A percentile compares a stretch with the other conserved stretches of the same genome.
These are phyloP conservation scores for Trichoderma atrobrunneum DNA, from an alignment of 2,329 filamentous ascomycete species.

Conservation along the genomic window DNA sequence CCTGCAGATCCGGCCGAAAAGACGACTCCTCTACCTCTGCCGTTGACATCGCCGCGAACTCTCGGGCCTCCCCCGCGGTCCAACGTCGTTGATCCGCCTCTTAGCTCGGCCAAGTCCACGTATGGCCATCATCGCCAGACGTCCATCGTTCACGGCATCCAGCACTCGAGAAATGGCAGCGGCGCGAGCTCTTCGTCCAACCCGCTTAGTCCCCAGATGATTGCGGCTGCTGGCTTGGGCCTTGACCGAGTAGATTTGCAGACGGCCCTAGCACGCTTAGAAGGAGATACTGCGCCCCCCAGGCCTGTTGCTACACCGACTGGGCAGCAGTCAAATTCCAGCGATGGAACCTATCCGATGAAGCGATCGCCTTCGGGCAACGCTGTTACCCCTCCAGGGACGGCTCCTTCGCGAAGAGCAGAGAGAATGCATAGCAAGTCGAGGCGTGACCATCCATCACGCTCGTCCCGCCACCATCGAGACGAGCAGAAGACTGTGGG, in stretches of 20 bases:
- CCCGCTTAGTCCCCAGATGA: slow-evolving; percentile 84
- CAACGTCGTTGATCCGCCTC: slow-evolving; percentile 45
- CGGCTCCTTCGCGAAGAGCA: slow-evolving; percentile 49
- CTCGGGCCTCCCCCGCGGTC: slow-evolving; percentile 43
- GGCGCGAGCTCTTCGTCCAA: slow-evolving; percentile 75
- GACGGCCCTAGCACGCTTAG: slow-evolving; percentile 43
- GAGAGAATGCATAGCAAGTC: slow-evolving; percentile 65
- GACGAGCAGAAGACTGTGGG: slow-evolving; percentile 90
- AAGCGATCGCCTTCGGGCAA: slow-evolving; percentile 48
- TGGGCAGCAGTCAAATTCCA: slow-evolving; percentile 31
- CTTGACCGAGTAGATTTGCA: slow-evolving; percentile 54
- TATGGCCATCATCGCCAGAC: slow-evolving; percentile 94
- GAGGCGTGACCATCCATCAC: slow-evolving; percentile 72
- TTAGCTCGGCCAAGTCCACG: slow-evolving; percentile 55
- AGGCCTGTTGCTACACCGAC: slow-evolving; percentile 45
- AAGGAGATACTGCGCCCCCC: slow-evolving; percentile 41
- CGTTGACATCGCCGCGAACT: slow-evolving; percentile 38
- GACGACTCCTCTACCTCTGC: slow-evolving; percentile 35
- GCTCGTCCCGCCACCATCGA: slow-evolving; percentile 68
- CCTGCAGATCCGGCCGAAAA: slow-evolving; percentile 58
- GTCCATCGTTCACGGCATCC: slow-evolving; percentile 93
- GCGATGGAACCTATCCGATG: slow-evolving; percentile 27
- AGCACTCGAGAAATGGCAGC: slow-evolving; percentile 89
- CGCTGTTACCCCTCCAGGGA: slow-evolving; percentile 43
- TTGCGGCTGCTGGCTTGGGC: slow-evolving; percentile 63